A percentile compares a stretch with the other conserved stretches of the same genome.
Evolutionary conservation across 768 basidiomycete species (phyloP).

Genomic region (Collybia sordida): DNA sequence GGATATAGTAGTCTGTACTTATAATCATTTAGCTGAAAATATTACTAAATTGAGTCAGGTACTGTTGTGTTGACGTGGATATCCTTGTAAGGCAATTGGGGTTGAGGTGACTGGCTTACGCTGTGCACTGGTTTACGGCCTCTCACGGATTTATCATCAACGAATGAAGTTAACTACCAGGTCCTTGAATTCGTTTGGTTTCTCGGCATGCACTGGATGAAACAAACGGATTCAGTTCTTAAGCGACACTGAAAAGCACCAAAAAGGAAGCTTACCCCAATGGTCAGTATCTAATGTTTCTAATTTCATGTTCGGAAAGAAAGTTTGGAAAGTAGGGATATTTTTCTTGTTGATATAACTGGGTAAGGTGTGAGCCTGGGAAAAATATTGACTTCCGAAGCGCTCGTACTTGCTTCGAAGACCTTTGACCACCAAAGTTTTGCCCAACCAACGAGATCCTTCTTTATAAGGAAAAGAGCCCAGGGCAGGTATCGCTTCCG

Average conservation of each 20-base stretch:
- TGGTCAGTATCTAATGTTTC: slow-evolving; percentile 70
- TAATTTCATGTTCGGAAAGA: slow-evolving; percentile 69
- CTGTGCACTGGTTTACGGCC: too few relatives aligned
- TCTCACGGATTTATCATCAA: not conserved
- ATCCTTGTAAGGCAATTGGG: too few relatives aligned
- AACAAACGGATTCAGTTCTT: not conserved
- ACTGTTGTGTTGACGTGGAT: too few relatives aligned
- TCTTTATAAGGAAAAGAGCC: slow-evolving; percentile 72
- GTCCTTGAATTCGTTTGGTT: slow-evolving; percentile 55
- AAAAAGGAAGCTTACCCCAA: slow-evolving; percentile 60
- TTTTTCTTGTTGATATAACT: slow-evolving; percentile 75
- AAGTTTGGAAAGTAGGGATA: slow-evolving; percentile 50
- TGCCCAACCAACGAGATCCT: slow-evolving; percentile 49
- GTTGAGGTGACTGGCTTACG: too few relatives aligned
- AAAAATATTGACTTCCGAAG: not conserved
- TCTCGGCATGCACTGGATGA: slow-evolving; percentile 69
- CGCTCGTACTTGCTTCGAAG: slow-evolving; percentile 56
- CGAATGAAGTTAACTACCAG: slow-evolving; percentile 19
- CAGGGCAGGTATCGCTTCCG: slow-evolving; percentile 53
- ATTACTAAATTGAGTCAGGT: too few relatives aligned
- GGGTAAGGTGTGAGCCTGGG: not conserved
- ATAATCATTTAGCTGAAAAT: too few relatives aligned
- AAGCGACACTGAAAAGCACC: not conserved
- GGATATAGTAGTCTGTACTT: too few relatives aligned
- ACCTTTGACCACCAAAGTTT: slow-evolving; percentile 74